These are phyloP conservation scores for Musa schizocarpa DNA, from an alignment of 176 grass and related monocot species.

Conservation along the genomic window DNA sequence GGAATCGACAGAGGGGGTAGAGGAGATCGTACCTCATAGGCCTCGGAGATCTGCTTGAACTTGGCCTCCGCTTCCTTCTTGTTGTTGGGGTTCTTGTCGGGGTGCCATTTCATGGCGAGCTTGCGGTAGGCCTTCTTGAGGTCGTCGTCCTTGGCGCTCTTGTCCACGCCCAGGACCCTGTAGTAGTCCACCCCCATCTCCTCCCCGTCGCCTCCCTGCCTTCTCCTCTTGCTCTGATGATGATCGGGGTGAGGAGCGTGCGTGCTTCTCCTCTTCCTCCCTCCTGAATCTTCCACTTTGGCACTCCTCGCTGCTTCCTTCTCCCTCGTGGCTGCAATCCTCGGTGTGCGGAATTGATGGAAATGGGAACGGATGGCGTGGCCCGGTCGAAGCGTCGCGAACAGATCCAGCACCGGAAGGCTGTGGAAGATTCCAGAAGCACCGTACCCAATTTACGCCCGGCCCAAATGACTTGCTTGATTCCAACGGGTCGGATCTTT, in stretches of 20 bases:
- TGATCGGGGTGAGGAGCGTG: neutral
- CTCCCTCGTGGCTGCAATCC: neutral
- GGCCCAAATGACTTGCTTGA: too few species aligned
- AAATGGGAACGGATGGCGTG: neutral
- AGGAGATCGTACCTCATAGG: constrained; percentile 52
- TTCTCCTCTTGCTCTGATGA: neutral
- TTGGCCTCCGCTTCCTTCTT: constrained; percentile 94
- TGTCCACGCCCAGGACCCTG: constrained; percentile 71
- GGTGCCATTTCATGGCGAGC: constrained; percentile 98
- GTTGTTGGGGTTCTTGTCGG: constrained; percentile 83
- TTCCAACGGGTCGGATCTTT: too few species aligned
- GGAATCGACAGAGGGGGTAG: neutral
- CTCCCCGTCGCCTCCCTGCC: neutral
- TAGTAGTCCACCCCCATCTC: constrained; percentile 94
- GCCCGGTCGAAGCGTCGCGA: too few species aligned
- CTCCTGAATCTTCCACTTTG: neutral
- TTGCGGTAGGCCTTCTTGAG: constrained; percentile 91
- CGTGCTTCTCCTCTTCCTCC: neutral
- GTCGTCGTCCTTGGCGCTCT: constrained; percentile 64
- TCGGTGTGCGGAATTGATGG: neutral
- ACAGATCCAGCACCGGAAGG: too few species aligned
- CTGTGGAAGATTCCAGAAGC: too few species aligned
- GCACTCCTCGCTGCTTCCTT: neutral
- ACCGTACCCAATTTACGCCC: too few species aligned
- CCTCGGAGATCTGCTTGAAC: constrained; percentile 98